Evolutionary conservation across 2,329 filamentous ascomycete genomes (phyloP), one percentile per base, ranked within the genome.

Genomic region (Trichoderma sp.): DNA sequence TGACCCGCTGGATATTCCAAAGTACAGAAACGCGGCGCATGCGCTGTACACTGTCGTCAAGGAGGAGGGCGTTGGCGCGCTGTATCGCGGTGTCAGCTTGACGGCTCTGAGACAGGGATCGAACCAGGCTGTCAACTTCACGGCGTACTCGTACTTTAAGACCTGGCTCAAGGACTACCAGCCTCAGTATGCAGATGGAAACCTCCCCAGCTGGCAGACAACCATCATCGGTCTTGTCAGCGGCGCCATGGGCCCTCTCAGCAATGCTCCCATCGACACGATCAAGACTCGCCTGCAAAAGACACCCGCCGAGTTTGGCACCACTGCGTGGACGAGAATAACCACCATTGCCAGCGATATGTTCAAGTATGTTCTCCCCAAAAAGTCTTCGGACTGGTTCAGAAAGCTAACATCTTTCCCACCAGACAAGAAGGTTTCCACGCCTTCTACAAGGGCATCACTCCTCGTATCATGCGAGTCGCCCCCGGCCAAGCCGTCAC

Each of bases 361-460:
- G 92, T 94, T 94, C 83, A 92, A 89, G 90, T 89, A 70, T 76
- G 86, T 81, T 51, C 58, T 39, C 26, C 21, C 61, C 5, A 43
- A 56, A 8, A 18, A 2, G 1, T 10, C 11, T 34, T 21, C n/a
- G 16, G 13, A 28, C 11, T 26, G 32, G 11, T 4, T 21, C 26
- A n/a, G 37, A 34, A 18, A 58, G 54, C 68, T 54, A 26, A 66
- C 43, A 39, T 26, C 34, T 13, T 7, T 10, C 39, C 16, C 16
- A 18, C 81, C 78, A 93, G 91, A 76, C 92, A 97, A 83, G 96
- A 99, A 82, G 96, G 96, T 43, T 85, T 95, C 74, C 90, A 93
- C 75, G 96, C 96, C 59, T 99, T 99, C 83, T 99, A 97, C 86
- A 98, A 98, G 87, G 96, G 96, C 76, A 99, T 99, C 81, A 99